These are phyloP conservation scores for Mycosphaerella sp. DNA, from an alignment of 2,329 filamentous ascomycete genomes.

Conservation along the genomic window DNA sequence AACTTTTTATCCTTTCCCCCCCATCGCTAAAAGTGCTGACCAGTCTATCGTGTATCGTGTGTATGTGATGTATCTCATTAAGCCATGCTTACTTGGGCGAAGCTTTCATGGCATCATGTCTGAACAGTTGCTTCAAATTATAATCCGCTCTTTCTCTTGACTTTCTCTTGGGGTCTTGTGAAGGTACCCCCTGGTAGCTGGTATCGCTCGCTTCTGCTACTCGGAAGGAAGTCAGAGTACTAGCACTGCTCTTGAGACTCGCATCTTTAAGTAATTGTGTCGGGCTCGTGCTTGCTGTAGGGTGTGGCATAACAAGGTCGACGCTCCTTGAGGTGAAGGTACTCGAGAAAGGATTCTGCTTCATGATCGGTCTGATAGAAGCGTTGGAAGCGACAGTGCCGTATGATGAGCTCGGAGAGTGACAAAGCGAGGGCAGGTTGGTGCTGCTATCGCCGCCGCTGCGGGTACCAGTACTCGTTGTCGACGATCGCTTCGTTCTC, in stretches of 20 bases:
- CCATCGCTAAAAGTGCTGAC: slow-evolving; percentile 4
- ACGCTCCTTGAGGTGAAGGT: slow-evolving; percentile 33
- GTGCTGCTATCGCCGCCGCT: slow-evolving; percentile 23
- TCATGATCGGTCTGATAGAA: slow-evolving; percentile 38
- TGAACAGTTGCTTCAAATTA: slow-evolving; percentile 33
- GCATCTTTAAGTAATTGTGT: slow-evolving; percentile 22
- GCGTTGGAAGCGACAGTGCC: slow-evolving; percentile 40
- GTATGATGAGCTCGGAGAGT: slow-evolving; percentile 43
- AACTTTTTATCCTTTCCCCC: neutral
- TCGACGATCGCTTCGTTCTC: slow-evolving; percentile 21
- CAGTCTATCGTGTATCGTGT: slow-evolving; percentile 8
- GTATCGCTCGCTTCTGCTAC: slow-evolving; percentile 28
- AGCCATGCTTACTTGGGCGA: slow-evolving; percentile 15
- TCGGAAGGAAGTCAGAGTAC: slow-evolving; percentile 30
- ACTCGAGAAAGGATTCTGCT: slow-evolving; percentile 38
- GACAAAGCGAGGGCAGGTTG: slow-evolving; percentile 41
- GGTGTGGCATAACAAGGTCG: slow-evolving; percentile 42
- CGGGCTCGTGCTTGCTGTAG: slow-evolving; percentile 21
- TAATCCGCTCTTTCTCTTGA: slow-evolving; percentile 17
- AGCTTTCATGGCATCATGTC: slow-evolving; percentile 32
- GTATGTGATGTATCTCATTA: neutral
- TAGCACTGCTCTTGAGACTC: slow-evolving; percentile 32
- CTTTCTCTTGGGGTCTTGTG: neutral
- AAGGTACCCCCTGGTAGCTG: slow-evolving; percentile 19
- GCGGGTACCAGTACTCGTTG: slow-evolving; percentile 8